Base-by-base conservation (phyloP, 805 yeast species). In the Teunomyces barrocoloradensis region DNA sequence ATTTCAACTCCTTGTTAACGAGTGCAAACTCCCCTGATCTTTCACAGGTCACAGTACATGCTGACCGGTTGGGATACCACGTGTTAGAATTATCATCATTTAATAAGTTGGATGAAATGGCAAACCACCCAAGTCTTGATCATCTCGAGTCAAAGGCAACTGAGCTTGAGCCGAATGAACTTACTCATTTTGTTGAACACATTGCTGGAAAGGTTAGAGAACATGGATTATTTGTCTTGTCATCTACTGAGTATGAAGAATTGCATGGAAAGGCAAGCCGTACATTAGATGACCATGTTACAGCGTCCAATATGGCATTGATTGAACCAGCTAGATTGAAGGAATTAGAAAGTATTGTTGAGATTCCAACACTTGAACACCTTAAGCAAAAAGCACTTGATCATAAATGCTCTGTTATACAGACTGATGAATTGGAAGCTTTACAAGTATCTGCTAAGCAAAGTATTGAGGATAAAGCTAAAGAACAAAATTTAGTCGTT, bases 261-360 rank as follows among this genome's bases (percentile, higher is more conserved):
- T 41, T 60, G 43, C 39, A 47, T 13, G 36, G 21, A 15, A 32
- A 23, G 15, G 40, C 56, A n/a, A 45, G 46, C 21, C 54, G 53
- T 30, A 55, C 52, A 23, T 42, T 55, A 30, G 54, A 49, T 30
- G 49, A 49, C 11, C 54, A 49, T 44, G 54, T 54, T 4, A 51
- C 44, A 20, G 42, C 50, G n/a, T 53, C 51, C 10, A 55, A 54
- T 9, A 32, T 54, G 36, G 40, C 48, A 27, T 51, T 53, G 6
- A 33, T 56, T 43, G 53, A 56, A 28, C 49, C 51, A 36, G 44
- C 46, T 4, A 62, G 63, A 27, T 56, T 59, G 38, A 54, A 57
- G 2, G 56, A 55, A 4, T 48, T 63, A 20, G 32, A 50, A 11
- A 34, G 43, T n/a, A 39, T 40, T 13, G 23, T 49, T 7, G 51